A percentile compares a stretch with the other conserved stretches of the same genome.
These are phyloP conservation scores for Wallacemonas sp. DNA, from an alignment of 208 protist species.

Conservation along the genomic window DNA sequence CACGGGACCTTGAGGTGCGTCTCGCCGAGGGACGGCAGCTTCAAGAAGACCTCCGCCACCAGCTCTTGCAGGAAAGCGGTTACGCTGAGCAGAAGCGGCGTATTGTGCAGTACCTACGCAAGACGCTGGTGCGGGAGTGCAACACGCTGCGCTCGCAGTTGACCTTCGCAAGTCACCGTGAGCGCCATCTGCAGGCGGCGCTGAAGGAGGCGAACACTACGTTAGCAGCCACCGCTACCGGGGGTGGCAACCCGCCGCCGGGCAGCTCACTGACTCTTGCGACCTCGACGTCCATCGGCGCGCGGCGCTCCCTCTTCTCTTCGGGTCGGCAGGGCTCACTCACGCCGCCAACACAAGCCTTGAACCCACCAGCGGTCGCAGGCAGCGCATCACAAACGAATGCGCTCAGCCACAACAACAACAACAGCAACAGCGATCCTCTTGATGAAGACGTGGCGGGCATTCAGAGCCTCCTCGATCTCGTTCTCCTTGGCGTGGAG, in stretches of 20 bases:
- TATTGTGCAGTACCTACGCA: constrained; percentile 80
- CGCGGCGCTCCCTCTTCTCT: constrained; percentile 4
- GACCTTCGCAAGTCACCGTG: constrained; percentile 36
- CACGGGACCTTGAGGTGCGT: constrained; percentile 43
- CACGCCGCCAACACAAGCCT: neutral
- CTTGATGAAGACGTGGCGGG: constrained; percentile 36
- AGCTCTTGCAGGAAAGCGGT: constrained; percentile 55
- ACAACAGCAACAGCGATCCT: neutral
- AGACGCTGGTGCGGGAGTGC: constrained; percentile 81
- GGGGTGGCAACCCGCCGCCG: neutral
- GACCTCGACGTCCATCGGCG: neutral
- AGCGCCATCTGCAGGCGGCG: constrained; percentile 27
- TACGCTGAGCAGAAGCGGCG: constrained; percentile 53
- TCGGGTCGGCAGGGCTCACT: neutral
- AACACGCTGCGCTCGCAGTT: constrained; percentile 78
- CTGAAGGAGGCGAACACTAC: constrained; percentile 1
- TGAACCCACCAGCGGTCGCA: neutral
- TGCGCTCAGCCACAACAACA: neutral
- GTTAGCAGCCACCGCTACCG: constrained; percentile 3
- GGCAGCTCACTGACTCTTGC: neutral
- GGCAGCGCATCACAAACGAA: neutral
- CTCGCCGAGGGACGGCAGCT: constrained; percentile 47
- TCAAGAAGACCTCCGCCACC: constrained; percentile 22
- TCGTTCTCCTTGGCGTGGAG: constrained; percentile 83
- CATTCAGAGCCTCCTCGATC: constrained; percentile 81